phyloP scores from a whole-genome alignment of 331 rosid species.

The Spiraea crenata region DNA sequence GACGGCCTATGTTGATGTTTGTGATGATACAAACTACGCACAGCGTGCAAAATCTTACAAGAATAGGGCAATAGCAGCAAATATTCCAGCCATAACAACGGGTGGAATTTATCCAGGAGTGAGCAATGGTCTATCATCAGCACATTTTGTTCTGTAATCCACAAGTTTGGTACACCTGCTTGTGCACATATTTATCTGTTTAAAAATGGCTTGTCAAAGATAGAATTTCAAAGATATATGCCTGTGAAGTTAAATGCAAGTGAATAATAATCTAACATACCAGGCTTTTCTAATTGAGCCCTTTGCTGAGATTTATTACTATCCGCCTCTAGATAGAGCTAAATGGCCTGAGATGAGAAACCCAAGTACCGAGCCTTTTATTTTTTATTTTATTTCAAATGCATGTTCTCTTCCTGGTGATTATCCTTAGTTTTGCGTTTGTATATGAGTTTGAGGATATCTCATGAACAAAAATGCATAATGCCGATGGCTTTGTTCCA shows the following conservation, averaged over 20 bases:
- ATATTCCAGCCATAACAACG: constrained; percentile 82
- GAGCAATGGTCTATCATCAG: constrained; percentile 72
- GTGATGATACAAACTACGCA: constrained; percentile 75
- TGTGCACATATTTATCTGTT: neutral
- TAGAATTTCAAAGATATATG: neutral
- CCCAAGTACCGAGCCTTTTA: neutral
- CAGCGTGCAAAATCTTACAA: constrained; percentile 63
- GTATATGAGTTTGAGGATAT: neutral
- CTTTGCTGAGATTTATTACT: neutral
- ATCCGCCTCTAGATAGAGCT: neutral
- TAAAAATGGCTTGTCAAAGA: neutral
- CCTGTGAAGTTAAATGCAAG: constrained; percentile 1
- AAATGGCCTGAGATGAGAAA: neutral
- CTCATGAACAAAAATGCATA: neutral
- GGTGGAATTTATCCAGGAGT: constrained; percentile 94
- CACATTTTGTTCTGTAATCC: constrained; percentile 31
- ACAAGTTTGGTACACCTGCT: constrained; percentile 15
- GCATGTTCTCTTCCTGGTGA: neutral
- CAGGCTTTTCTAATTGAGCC: neutral
- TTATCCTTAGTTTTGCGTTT: neutral
- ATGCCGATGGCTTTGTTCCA: neutral
- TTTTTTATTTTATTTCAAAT: neutral
- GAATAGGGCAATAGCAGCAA: constrained; percentile 61
- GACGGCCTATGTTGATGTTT: constrained; percentile 90
- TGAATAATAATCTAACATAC: neutral